phyloP scores from a whole-genome alignment of 179 eudicot species.

The Beta lomatogona region DNA sequence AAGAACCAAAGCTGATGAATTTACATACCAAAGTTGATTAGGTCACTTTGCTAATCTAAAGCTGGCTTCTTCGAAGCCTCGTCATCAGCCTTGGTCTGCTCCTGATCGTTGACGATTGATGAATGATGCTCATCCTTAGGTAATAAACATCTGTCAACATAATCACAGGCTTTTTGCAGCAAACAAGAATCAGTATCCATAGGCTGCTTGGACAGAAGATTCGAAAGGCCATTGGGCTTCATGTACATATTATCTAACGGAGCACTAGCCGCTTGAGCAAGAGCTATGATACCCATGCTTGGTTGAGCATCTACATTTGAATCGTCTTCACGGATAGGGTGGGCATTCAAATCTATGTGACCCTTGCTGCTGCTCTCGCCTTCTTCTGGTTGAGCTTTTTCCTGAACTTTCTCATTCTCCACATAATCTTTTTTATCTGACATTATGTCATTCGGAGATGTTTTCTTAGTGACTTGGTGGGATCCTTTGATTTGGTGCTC shows the following conservation, averaged over 20 bases:
- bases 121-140: slow-evolving; percentile 12
- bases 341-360: slow-evolving; percentile 71
- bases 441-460: slow-evolving; percentile 25
- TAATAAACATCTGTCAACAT: slow-evolving; percentile 18
- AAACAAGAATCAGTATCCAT: slow-evolving; percentile 30
- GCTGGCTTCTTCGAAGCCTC: slow-evolving; percentile 21
- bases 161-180: slow-evolving; percentile 29
- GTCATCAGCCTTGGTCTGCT: slow-evolving; percentile 17
- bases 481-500: slow-evolving; percentile 21
- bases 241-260: slow-evolving; percentile 39
- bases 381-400: slow-evolving; percentile 29
- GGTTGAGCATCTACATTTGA: slow-evolving; percentile 31
- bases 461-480: slow-evolving; percentile 29
- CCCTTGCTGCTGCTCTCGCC: slow-evolving; percentile 50
- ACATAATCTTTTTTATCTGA: slow-evolving; percentile 30
- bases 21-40: slow-evolving; percentile 14
- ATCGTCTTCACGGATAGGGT: slow-evolving; percentile 72
- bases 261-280: slow-evolving; percentile 40
- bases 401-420: slow-evolving; percentile 30
- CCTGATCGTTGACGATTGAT: slow-evolving; percentile 18
- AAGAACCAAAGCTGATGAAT: slow-evolving; percentile 14
- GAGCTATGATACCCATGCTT: slow-evolving; percentile 36
- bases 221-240: slow-evolving; percentile 35
- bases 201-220: slow-evolving; percentile 27
- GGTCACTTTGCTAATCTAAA: slow-evolving; percentile 15